Base-by-base conservation (phyloP, 352 stramenopile species). In the Phytophthora cactorum region DNA sequence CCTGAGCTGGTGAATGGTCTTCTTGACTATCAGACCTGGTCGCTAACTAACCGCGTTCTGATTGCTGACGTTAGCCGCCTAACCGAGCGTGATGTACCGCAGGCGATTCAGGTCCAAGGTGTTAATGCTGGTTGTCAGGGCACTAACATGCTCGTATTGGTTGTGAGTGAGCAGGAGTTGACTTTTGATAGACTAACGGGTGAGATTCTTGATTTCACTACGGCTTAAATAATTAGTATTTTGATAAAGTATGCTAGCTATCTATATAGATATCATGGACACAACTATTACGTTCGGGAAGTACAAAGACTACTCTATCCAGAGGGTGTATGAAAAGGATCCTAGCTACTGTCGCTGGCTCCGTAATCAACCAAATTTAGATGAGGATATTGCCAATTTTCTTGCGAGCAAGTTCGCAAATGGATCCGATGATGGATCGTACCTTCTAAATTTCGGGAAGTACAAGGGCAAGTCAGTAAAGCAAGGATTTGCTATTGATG, bases 51-150 rank as follows among this genome's bases (percentile, higher is more conserved):
- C n/a, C 50, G 31, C 15, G 31, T 44, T 9, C 12, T 56, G 0
- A 56, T 56, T 28, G 50, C 50, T 56, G 50, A 56, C 8, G 50
- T 29, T 32, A 56, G 50, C 9, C 12, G 50, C 8, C 15, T 56
- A 7, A 56, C 50, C 0, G 29, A 56, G 2, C 29, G 51, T 38
- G 51, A 57, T 57, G 31, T 57, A 10, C 15, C 31, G 2, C 17
- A 57, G 34, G 32, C 51, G 4, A 57, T 57, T 46, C 51, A 57
- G n/a, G 4, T 46, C 14, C 51, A 46, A 3, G 51, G 51, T 36
- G 34, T 47, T 2, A 57, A 57, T 1, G 51, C 51, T 57, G 51
- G 51, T 36, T 44, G 32, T 9, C 31, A 57, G 14, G 32, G 32
- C 10, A 46, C 51, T 0, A 54, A 54, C 29, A 54, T 54, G 47